Conservation (phyloP, 176 grass and related monocot species). For the Musa troglodytarum region DNA sequence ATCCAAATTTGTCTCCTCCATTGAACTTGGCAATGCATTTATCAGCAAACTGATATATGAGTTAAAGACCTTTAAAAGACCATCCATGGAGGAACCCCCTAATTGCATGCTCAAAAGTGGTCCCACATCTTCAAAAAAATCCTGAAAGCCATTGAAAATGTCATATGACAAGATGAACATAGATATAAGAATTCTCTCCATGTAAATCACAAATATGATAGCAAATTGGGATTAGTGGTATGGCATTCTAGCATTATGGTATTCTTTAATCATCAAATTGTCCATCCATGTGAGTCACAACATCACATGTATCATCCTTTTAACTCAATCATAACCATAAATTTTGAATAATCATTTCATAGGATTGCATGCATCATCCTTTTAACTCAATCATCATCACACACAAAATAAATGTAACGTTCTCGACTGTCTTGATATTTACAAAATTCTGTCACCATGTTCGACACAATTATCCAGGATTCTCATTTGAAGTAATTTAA, state of each 20-base stretch:
- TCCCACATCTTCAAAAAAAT: constrained; percentile 88
- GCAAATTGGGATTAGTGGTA: not conserved
- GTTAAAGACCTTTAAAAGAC: constrained; percentile 69
- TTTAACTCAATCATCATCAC: not conserved
- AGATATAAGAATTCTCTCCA: not conserved
- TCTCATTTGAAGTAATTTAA: too few species aligned
- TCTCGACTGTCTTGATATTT: too few species aligned
- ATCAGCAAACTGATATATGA: constrained; percentile 77
- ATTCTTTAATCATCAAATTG: not conserved
- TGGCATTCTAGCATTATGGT: not conserved
- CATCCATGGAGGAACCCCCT: constrained; percentile 81
- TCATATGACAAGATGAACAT: constrained; percentile 2
- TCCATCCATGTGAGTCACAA: not conserved
- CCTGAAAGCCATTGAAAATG: constrained; percentile 37
- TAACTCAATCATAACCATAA: not conserved
- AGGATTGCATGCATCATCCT: not conserved
- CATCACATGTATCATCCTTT: not conserved
- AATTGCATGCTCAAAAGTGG: constrained; percentile 85
- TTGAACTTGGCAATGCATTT: constrained; percentile 73
- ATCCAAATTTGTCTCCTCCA: constrained; percentile 74
- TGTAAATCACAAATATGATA: not conserved
- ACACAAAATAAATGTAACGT: too few species aligned
- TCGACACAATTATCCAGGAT: too few species aligned
- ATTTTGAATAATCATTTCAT: not conserved
- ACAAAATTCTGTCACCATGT: too few species aligned